Evolutionary conservation across 768 basidiomycete species (phyloP).

Genomic region (Rhizopogon roseolus): DNA sequence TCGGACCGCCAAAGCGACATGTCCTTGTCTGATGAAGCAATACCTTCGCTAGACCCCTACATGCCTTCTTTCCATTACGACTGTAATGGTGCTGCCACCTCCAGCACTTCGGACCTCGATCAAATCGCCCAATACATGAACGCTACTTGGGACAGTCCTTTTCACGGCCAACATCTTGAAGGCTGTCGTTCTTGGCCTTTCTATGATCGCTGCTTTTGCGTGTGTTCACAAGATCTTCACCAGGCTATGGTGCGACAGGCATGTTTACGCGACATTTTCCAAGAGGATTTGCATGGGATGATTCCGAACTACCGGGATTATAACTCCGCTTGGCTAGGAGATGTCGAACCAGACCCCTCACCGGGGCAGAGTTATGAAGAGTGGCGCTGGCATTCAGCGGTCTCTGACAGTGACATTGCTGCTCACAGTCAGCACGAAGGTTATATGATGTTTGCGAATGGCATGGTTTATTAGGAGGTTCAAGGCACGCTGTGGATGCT

Average conservation of each 20-base stretch:
- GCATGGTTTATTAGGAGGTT: no score
- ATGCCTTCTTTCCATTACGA: constrained; percentile 10
- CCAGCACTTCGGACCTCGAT: constrained; percentile 18
- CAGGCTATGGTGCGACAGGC: constrained; percentile 28
- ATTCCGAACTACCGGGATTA: constrained; percentile 15
- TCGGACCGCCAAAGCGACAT: background rate
- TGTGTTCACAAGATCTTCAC: constrained; percentile 27
- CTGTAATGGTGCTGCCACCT: constrained; percentile 15
- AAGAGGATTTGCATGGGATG: constrained; percentile 22
- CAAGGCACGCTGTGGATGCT: no score
- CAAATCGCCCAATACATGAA: constrained; percentile 32
- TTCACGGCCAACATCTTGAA: constrained; percentile 27
- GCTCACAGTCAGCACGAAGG: no score
- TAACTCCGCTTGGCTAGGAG: constrained; percentile 21
- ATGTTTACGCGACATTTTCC: constrained; percentile 24
- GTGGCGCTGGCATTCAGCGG: constrained; percentile 24
- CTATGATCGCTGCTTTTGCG: constrained; percentile 14
- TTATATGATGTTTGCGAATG: no score
- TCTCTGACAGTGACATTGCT: constrained; percentile 10
- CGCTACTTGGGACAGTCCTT: constrained; percentile 34
- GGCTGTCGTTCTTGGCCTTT: constrained; percentile 17
- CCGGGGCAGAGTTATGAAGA: constrained; percentile 23
- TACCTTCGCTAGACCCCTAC: background rate
- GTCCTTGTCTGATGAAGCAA: background rate
- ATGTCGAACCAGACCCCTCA: constrained; percentile 22